Evolutionary conservation across 2,329 filamentous ascomycete species (phyloP), one percentile per base, ranked within the genome.

Genomic region (Ascosphaera acerosa): DNA sequence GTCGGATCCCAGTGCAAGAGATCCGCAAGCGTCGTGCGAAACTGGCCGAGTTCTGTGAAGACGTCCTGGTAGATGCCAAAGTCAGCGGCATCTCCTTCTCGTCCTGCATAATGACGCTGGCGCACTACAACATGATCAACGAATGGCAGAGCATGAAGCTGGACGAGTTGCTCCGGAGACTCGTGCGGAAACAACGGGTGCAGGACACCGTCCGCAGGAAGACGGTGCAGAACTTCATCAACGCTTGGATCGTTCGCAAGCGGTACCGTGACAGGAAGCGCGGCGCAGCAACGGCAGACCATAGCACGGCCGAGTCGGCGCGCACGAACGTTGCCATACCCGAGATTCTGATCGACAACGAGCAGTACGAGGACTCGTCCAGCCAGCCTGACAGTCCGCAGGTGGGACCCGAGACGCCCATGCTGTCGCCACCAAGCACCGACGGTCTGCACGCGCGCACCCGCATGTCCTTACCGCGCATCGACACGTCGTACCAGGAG

Each of bases 121-220:
- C 89, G 19, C 87, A 97, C 52, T 90, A 97, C 61, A 97, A 94
- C 45, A 81, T 97, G 45, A 97, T 97, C 49, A 91, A 74, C 41
- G 87, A 97, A 52, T 92, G 75, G 57, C 92, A 92, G 61, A 91
- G 81, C 51, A 57, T 97, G 45, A 73, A 78, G 37, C 64, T 97
- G 2, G 87, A 97, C 44, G 87, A 97, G 47, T 97, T 91, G 50
- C 54, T 97, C 34, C 74, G 84, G 35, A 78, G 89, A 22, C 72
- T 84, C 37, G 80, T 82, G 18, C 70, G 84, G 32, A 61, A 97
- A 30, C 84, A 94, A 49, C 74, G 84, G 37, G 84, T 97, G 1
- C 80, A 97, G 43, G 84, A 97, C 51, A 80, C 87, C 41, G 80
- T 94, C 27, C 75, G 80, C 35, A 70, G 89, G 35, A 76, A 84